phyloP scores from a whole-genome alignment of 1,284 basidiomycete species.

The Pascua sp. region DNA sequence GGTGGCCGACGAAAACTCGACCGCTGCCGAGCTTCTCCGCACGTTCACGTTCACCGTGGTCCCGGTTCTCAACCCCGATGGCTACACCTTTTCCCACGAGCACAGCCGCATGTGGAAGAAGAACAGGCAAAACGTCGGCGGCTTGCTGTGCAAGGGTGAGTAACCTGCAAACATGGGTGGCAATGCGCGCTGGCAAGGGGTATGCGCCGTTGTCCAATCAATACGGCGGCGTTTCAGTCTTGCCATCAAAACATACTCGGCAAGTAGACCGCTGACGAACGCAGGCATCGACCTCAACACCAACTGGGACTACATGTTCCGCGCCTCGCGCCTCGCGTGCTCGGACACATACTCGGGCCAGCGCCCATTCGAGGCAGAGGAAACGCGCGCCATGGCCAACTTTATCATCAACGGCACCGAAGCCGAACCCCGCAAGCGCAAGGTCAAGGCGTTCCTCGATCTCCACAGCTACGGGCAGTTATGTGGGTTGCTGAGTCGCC shows the following conservation, averaged over 20 bases:
- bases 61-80: constrained; percentile 78
- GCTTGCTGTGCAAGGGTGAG: constrained; percentile 47
- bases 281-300: constrained; percentile 76
- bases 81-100: constrained; percentile 66
- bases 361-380: constrained; percentile 68
- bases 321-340: constrained; percentile 50
- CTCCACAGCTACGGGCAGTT: constrained; percentile 80
- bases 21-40: constrained; percentile 54
- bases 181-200: no score
- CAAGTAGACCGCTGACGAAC: constrained; percentile 35
- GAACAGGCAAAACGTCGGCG: constrained; percentile 60
- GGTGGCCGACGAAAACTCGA: constrained; percentile 43
- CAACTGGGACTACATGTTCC: constrained; percentile 59
- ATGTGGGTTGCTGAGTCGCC: constrained; percentile 53
- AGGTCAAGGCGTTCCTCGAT: constrained; percentile 63
- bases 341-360: constrained; percentile 70
- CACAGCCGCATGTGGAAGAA: constrained; percentile 76
- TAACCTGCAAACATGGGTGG: background rate
- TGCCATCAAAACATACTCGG: no score
- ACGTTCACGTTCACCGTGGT: constrained; percentile 70
- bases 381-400: constrained; percentile 69
- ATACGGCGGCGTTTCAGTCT: background rate
- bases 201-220: background rate
- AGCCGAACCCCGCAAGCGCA: constrained; percentile 2
- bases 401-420: constrained; percentile 56